Evolutionary conservation across 805 yeast genomes (phyloP).

Genomic region (Lachancea mirantina): DNA sequence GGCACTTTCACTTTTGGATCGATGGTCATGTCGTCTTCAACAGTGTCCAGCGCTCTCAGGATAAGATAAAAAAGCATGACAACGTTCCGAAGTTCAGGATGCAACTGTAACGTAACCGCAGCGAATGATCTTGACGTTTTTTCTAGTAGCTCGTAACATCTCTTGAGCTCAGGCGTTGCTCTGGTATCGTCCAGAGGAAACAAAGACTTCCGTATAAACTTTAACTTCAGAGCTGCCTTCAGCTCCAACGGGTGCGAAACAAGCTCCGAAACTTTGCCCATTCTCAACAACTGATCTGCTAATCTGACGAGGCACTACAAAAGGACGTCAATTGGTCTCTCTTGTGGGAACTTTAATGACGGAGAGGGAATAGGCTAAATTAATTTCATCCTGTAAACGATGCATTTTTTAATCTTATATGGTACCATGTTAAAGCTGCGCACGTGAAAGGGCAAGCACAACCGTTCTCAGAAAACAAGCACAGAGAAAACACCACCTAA

Average conservation of each 20-base stretch:
- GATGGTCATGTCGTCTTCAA: conserved; percentile 93
- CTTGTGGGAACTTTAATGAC: too few relatives aligned
- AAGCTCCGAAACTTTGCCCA: conserved; percentile 58
- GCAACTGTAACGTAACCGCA: conserved; percentile 85
- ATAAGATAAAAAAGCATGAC: conserved; percentile 80
- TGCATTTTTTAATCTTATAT: too few relatives aligned
- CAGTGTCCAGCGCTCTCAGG: conserved; percentile 86
- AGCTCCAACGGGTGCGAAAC: conserved; percentile 66
- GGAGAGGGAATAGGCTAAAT: too few relatives aligned
- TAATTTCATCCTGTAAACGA: too few relatives aligned
- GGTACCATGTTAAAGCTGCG: too few relatives aligned
- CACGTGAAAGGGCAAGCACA: too few relatives aligned
- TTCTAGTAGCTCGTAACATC: conserved; percentile 62
- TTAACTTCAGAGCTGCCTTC: conserved; percentile 57
- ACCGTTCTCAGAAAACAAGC: too few relatives aligned
- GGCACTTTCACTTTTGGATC: conserved; percentile 67
- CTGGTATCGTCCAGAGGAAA: conserved; percentile 41
- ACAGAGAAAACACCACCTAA: too few relatives aligned
- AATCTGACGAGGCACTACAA: too few relatives aligned
- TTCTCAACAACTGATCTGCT: too few relatives aligned
- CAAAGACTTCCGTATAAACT: conserved; percentile 45
- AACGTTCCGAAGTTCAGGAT: conserved; percentile 80
- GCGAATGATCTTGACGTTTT: conserved; percentile 85
- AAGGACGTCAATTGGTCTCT: too few relatives aligned
- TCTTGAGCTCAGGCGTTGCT: conserved; percentile 40